Conservation (phyloP, 208 protist species). For the Crithidia bombi region DNA sequence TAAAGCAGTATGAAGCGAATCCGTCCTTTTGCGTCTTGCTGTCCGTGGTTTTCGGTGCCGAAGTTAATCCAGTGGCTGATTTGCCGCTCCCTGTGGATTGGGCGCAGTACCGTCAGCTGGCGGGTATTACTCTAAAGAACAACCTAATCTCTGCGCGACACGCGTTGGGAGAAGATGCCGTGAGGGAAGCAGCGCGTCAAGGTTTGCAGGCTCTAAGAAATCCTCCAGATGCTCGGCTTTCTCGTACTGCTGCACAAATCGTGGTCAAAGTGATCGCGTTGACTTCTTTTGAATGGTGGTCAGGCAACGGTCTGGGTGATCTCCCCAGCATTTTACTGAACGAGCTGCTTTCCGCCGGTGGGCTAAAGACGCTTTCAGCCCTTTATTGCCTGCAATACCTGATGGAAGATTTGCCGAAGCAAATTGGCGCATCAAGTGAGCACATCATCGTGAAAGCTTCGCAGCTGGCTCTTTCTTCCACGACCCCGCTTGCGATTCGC, state of each 20-base stretch:
- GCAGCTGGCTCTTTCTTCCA: slow-evolving; percentile 40
- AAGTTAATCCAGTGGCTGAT: slow-evolving; percentile 54
- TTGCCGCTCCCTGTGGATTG: slow-evolving; percentile 56
- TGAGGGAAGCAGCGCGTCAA: slow-evolving; percentile 71
- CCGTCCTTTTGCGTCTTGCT: slow-evolving; percentile 82
- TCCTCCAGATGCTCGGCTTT: slow-evolving; percentile 59
- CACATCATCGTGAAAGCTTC: slow-evolving; percentile 70
- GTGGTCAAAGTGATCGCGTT: slow-evolving; percentile 81
- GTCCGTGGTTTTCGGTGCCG: slow-evolving; percentile 62
- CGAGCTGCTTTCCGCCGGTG: slow-evolving; percentile 61
- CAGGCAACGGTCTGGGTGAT: slow-evolving; percentile 52
- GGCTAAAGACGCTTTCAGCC: slow-evolving; percentile 67
- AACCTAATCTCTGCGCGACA: slow-evolving; percentile 69
- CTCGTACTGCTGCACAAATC: slow-evolving; percentile 82
- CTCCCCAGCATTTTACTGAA: slow-evolving; percentile 71
- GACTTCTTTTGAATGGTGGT: slow-evolving; percentile 88
- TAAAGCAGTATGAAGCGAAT: slow-evolving; percentile 84
- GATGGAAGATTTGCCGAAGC: slow-evolving; percentile 86
- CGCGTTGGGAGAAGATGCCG: slow-evolving; percentile 71
- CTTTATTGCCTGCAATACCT: slow-evolving; percentile 88
- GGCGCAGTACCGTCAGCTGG: slow-evolving; percentile 74
- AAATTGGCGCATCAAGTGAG: slow-evolving; percentile 73
- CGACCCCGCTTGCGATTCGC: slow-evolving; percentile 39
- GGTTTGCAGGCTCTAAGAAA: slow-evolving; percentile 57
- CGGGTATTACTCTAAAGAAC: slow-evolving; percentile 88